Conservation (phyloP, 2,329 filamentous ascomycete genomes). For the Sarocladium kiliense region DNA sequence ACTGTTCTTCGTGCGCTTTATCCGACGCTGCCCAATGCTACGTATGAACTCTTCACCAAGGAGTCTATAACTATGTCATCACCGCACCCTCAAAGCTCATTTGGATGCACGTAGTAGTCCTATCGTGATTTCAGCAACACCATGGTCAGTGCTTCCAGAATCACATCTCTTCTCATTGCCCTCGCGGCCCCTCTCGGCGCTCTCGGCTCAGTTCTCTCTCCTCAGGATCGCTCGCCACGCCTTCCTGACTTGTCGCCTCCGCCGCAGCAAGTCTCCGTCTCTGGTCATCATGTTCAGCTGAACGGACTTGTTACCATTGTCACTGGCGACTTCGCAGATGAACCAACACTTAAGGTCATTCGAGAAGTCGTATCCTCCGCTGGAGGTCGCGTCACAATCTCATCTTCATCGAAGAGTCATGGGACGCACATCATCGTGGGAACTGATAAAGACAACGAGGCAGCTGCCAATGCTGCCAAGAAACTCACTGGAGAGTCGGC, state of each 20-base stretch:
- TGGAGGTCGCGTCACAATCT: conserved; percentile 11
- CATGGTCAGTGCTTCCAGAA: neutral
- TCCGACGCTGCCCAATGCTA: too few relatives aligned
- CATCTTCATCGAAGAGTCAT: neutral
- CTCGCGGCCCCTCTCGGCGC: neutral
- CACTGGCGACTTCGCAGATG: conserved; percentile 12
- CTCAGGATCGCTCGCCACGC: neutral
- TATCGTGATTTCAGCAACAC: neutral
- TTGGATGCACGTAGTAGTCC: neutral
- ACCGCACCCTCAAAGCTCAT: too few relatives aligned
- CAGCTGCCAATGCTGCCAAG: conserved; percentile 11
- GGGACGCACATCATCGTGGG: conserved; percentile 12
- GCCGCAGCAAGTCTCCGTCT: conserved; percentile 12
- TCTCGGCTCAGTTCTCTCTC: neutral
- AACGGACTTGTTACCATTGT: conserved; percentile 11
- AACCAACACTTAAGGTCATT: conserved; percentile 10
- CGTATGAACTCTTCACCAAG: too few relatives aligned
- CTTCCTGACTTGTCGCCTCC: conserved; percentile 11
- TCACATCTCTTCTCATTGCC: neutral
- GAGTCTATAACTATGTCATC: too few relatives aligned
- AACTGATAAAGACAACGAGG: conserved; percentile 9
- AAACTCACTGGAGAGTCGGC: conserved; percentile 11
- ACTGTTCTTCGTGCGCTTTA: too few relatives aligned
- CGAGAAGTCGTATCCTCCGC: conserved; percentile 10
- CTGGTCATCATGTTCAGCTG: conserved; percentile 8